A percentile compares a stretch with the other conserved stretches of the same genome.
These are phyloP conservation scores for Ceratobasidium sp. DNA, from an alignment of 1,284 basidiomycete genomes.

Conservation along the genomic window DNA sequence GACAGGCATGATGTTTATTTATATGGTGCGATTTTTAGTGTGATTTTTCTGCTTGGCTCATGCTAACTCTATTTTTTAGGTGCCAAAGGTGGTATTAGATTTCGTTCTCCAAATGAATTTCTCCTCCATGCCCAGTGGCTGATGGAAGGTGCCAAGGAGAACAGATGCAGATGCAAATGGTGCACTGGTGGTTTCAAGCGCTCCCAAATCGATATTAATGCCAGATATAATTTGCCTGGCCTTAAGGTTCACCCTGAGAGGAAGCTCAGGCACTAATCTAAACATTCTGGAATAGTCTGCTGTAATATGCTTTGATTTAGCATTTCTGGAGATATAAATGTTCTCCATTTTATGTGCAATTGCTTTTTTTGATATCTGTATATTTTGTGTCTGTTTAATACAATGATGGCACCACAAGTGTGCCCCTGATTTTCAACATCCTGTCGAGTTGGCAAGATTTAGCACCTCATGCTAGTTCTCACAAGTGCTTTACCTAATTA, in stretches of 20 bases:
- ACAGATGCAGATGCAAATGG: constrained; percentile 13
- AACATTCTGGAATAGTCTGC: background rate
- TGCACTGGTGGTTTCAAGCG: background rate
- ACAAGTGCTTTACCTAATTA: background rate
- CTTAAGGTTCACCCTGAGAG: background rate
- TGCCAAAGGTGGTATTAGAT: background rate
- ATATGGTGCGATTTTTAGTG: constrained; percentile 4
- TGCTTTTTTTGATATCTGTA: background rate
- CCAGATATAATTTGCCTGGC: constrained; percentile 1
- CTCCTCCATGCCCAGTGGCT: constrained; percentile 29
- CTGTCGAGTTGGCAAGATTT: background rate
- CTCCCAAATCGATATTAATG: constrained; percentile 24
- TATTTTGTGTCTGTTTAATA: background rate
- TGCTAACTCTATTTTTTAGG: constrained; percentile 11
- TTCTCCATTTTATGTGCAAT: background rate
- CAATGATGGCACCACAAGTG: background rate
- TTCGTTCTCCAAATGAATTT: constrained; percentile 40
- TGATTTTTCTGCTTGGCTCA: background rate
- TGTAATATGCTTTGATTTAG: background rate
- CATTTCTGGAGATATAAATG: background rate
- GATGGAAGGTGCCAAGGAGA: background rate
- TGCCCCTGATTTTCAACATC: background rate
- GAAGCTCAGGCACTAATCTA: background rate
- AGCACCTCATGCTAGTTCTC: background rate
- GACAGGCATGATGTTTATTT: constrained; percentile 20